phyloP scores from a whole-genome alignment of 192 early-diverging fungal species.

The Umbelopsis vinacea region DNA sequence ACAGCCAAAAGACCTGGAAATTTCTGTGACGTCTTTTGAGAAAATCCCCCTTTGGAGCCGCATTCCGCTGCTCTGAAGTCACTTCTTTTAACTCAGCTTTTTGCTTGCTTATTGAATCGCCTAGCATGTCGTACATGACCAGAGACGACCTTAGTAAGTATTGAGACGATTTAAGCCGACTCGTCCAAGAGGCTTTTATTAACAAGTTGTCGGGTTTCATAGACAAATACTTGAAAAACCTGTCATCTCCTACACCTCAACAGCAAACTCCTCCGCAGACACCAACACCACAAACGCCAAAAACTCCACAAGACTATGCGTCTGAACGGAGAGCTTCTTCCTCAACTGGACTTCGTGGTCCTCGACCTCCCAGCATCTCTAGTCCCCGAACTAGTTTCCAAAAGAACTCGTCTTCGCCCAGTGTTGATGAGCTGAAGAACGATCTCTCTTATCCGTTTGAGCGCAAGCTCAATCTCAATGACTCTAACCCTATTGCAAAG shows the following conservation, averaged over 20 bases:
- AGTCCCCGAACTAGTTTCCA: not conserved
- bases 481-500: not conserved
- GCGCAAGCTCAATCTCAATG: conserved; percentile 1
- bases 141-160: conserved; percentile 24
- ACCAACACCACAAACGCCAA: too few relatives aligned
- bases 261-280: not conserved
- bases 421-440: not conserved
- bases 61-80: not conserved
- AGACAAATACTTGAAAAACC: conserved; percentile 13
- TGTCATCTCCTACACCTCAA: conserved; percentile 1
- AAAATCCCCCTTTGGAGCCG: not conserved
- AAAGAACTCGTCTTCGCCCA: not conserved
- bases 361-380: not conserved
- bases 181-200: not conserved
- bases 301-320: not conserved
- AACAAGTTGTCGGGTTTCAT: not conserved
- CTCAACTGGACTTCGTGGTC: conserved; percentile 2
- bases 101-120: not conserved
- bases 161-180: too few relatives aligned
- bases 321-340: not conserved
- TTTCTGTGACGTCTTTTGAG: conserved; percentile 22
- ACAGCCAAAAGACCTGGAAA: not conserved
- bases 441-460: conserved; percentile 17
- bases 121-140: conserved; percentile 16
- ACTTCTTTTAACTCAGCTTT: not conserved